Conservation (phyloP, 2,329 filamentous ascomycete species). For the Bipolaris gigantea region DNA sequence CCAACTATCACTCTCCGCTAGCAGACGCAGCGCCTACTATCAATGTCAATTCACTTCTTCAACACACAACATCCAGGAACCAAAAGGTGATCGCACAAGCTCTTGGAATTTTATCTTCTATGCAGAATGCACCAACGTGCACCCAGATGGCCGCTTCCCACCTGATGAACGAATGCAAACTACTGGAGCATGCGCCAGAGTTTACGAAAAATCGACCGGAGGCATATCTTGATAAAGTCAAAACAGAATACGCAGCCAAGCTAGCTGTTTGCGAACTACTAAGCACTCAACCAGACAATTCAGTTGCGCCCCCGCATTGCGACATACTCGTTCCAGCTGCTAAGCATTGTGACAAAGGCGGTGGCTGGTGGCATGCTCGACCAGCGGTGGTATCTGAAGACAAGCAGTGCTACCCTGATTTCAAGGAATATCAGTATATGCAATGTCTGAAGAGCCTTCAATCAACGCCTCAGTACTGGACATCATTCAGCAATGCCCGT, state of each 20-base stretch:
- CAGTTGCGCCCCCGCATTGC: slow-evolving; percentile 56
- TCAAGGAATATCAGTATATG: slow-evolving; percentile 46
- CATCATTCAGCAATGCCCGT: slow-evolving; percentile 64
- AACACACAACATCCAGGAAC: slow-evolving; percentile 26
- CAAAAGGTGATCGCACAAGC: slow-evolving; percentile 29
- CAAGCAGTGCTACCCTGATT: slow-evolving; percentile 40
- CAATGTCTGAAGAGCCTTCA: slow-evolving; percentile 59
- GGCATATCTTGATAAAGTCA: slow-evolving; percentile 44
- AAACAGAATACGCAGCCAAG: slow-evolving; percentile 63
- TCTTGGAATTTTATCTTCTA: slow-evolving; percentile 26
- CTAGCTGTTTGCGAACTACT: slow-evolving; percentile 66
- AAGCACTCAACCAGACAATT: slow-evolving; percentile 49
- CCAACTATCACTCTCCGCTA: slow-evolving; percentile 20
- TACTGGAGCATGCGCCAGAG: slow-evolving; percentile 45
- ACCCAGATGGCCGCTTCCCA: slow-evolving; percentile 55
- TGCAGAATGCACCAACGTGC: slow-evolving; percentile 47
- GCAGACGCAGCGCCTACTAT: slow-evolving; percentile 18
- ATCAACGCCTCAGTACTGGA: slow-evolving; percentile 62
- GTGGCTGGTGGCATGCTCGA: slow-evolving; percentile 27
- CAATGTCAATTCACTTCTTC: slow-evolving; percentile 26
- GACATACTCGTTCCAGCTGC: slow-evolving; percentile 50
- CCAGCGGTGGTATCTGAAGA: slow-evolving; percentile 9
- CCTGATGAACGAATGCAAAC: slow-evolving; percentile 58
- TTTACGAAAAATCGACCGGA: slow-evolving; percentile 33
- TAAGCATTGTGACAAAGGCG: slow-evolving; percentile 31